phyloP scores from a whole-genome alignment of 225 moss, liverwort and hornwort genomes.

The Straminergon stramineum region DNA sequence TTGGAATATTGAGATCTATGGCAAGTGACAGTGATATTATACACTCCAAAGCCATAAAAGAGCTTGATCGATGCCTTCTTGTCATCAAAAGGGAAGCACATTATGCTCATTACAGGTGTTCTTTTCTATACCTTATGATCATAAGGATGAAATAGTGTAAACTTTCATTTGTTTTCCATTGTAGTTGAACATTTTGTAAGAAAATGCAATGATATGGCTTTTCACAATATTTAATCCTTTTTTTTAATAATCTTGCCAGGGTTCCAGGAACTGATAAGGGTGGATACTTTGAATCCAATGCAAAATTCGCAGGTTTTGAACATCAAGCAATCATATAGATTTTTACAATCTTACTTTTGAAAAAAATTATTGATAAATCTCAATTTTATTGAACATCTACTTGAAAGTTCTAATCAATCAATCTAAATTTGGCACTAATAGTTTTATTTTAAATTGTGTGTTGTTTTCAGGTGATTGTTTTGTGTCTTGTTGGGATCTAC shows the following conservation, averaged over 20 bases:
- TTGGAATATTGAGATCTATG: too few species aligned
- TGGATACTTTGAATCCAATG: background rate
- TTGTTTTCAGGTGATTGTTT: background rate
- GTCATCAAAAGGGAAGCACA: too few species aligned
- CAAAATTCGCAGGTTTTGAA: background rate
- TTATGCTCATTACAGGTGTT: too few species aligned
- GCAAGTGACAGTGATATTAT: too few species aligned
- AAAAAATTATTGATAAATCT: background rate
- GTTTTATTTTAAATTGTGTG: background rate
- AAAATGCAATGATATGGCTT: background rate
- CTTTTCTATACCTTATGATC: background rate
- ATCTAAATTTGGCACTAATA: background rate
- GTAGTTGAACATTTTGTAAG: too few species aligned
- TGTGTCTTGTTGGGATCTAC: background rate
- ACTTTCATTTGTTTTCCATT: background rate
- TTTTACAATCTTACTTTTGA: background rate
- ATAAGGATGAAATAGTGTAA: background rate
- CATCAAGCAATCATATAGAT: background rate
- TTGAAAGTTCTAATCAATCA: too few species aligned
- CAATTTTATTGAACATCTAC: background rate
- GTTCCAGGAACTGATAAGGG: background rate
- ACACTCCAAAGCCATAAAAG: too few species aligned
- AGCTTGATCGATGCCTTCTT: too few species aligned
- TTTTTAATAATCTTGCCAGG: background rate
- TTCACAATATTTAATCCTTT: background rate